These are phyloP conservation scores for Geotrichum cucujoidarum DNA, from an alignment of 1,139 yeast genomes.

Conservation along the genomic window DNA sequence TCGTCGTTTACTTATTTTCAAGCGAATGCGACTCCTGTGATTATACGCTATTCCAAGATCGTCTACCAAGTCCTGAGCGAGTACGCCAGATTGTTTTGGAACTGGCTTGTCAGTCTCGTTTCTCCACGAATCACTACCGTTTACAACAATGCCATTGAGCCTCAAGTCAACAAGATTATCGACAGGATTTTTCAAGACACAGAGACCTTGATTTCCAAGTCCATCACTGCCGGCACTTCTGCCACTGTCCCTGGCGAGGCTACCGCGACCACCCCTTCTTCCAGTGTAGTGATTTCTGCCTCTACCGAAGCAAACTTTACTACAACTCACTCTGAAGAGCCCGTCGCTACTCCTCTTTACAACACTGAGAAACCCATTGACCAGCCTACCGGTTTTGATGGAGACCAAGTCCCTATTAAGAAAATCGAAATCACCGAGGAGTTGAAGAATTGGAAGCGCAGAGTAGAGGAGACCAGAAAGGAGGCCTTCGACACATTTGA, in stretches of 20 bases:
- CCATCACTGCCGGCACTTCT: constrained; percentile 7
- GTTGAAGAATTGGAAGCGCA: constrained; percentile 25
- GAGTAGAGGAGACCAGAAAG: constrained; percentile 30
- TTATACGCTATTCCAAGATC: constrained; percentile 1
- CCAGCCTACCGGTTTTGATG: constrained; percentile 3
- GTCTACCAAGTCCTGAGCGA: neutral
- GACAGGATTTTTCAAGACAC: constrained; percentile 23
- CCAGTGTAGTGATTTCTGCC: neutral
- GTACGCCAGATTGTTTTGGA: neutral
- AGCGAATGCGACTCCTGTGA: constrained; percentile 3
- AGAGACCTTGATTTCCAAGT: neutral
- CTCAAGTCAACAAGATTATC: constrained; percentile 30
- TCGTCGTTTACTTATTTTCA: neutral
- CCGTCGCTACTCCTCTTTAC: neutral
- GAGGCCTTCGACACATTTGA: constrained; percentile 32
- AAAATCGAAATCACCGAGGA: constrained; percentile 3
- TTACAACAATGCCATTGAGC: constrained; percentile 26
- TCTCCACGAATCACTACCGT: constrained; percentile 6
- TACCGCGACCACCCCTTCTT: constrained; percentile 3
- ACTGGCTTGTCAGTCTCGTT: constrained; percentile 5
- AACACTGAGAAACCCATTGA: neutral
- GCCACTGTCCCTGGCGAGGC: constrained; percentile 10
- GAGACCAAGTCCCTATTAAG: neutral
- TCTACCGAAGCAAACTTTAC: neutral
- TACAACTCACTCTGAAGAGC: neutral